Evolutionary conservation across 495 filamentous ascomycete genomes (phyloP), one percentile per base, ranked within the genome.

Genomic region (Echria macrotheca): DNA sequence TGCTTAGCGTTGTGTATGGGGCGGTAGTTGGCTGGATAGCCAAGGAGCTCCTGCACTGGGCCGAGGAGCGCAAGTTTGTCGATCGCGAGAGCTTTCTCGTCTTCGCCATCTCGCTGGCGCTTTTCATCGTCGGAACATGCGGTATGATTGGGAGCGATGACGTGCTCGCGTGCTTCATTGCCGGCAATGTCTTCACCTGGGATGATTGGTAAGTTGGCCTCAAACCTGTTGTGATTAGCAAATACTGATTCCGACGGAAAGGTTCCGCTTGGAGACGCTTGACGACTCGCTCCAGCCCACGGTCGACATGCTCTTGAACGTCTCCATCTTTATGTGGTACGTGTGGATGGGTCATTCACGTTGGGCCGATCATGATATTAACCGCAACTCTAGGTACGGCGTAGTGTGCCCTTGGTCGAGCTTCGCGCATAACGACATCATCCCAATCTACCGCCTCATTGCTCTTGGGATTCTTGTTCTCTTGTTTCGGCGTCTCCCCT

Each of bases 101-200:
- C 5, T 95, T 70, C 61, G 63, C 72, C 28, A 58, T 74, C 38
- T 68, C 68, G 4, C 54, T 68, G n/a, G 59, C 72, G 60, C 71
- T 93, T 8, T 95, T 96, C 58, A 86, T 94, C 48, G 75, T 86
- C 3, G 89, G 88, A 10, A 95, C 89, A 1, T 89, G 86, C 55
- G 90, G 90, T 9, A 79, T 95, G 75, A 81, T 96, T 49, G 91
- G 91, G 2, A 93, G 82, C 36, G 91, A 96, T 64, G 91, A 96
- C 52, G 83, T 96, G 12, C 75, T 97, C 1, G 90, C 91, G 2
- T 95, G 89, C 68, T 97, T 97, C 57, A 83, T 96, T 50, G 90
- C 91, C 14, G 91, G 91, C 3, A 96, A 95, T 57, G 81, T 79
- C 5, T 93, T 97, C 54, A 95, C 87, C 4, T 87, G 86, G 77